Evolutionary conservation across 768 basidiomycete species (phyloP), one percentile per base, ranked within the genome.

Genomic region (Clathrus columnatus): DNA sequence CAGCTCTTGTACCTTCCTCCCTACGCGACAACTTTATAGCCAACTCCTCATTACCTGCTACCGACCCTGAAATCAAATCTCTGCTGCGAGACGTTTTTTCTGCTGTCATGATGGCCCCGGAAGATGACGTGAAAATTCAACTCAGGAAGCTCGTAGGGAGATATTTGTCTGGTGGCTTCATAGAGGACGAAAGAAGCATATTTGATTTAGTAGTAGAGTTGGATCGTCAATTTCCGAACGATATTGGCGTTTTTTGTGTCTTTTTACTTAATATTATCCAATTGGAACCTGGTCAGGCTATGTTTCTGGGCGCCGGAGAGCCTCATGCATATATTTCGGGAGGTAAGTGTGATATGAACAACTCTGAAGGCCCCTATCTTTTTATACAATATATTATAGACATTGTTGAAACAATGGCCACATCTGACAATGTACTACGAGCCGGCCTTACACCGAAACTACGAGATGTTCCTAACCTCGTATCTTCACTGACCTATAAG

Each of bases 371-470:
- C 30, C 43, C 26, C n/a, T 16, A 28, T 26, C 29, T 24, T 42
- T 50, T 56, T 27, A 41, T 50, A 8, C n/a, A 18, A 30, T 16
- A 2, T 49, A 53, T 27, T 41, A 4, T 63, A 95, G 95, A 99
- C 65, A 94, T 94, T 69, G 91, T 98, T 65, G 96, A 98, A 66
- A 95, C 92, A 73, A 98, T 98, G 94, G 95, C 95, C 23, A 94
- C 94, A 59, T 94, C 91, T 0, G 96, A 99, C 73, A 98, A 98
- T 68, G 96, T 99, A 68, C 94, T 99, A 60, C 90, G 96, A 28
- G 96, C 96, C 6, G 96, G 96, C 14, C 82, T 99, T 41, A 99
- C 96, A 0, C 95, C 96, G 1, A 99, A 99, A 70, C 78, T 91
- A 28, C 85, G 96, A 51, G 96, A 99, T 67, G 84, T 99, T 30